Base-by-base conservation (phyloP, 2,329 filamentous ascomycete genomes). In the Fusarium sp. region DNA sequence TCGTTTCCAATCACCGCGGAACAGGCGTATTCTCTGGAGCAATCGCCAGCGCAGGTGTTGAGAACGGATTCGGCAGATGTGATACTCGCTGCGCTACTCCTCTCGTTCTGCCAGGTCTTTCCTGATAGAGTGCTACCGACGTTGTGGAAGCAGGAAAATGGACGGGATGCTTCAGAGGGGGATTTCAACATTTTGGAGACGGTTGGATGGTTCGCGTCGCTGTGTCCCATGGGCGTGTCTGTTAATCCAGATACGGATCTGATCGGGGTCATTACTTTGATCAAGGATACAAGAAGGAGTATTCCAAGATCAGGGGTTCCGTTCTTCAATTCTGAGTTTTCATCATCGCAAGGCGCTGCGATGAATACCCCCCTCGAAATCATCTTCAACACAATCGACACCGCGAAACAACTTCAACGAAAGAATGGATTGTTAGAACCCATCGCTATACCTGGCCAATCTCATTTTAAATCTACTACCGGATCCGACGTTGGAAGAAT, bases 121-220 rank as follows among this genome's bases (percentile, higher is more conserved):
- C 82, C 84, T 20, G 87, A 90, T 58, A 84, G 89, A 24, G 68
- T 75, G 1, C 78, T 83, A 0, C 89, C 89, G 0, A 85, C 86
- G 3, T 75, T 91, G 1, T 91, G 87, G 87, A 87, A 86, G 61
- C 86, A 87, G 69, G 87, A 88, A 67, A 83, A 85, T 42, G 87
- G 87, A 22, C 82, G 87, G 22, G 80, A 84, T n/a, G 77, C 81
- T 6, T 83, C 83, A 69, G 84, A 84, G 32, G 77, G 79, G 1
- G 84, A 85, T 22, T 81, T 87, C 18, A 87, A 90, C 78, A 84
- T 90, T 2, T 85, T 86, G 9, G 83, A 88, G 58, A 90, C 89
- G 0, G 88, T 91, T 0, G 89, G 89, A 5, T 90, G 88, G 88
- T 90, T 91, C 70, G 89, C 88, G 5, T 85, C 88, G 0, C 80